Percentiles rank a stretch among this genome's conserved stretches.
These are phyloP conservation scores for Begonia peltatifolia DNA, from an alignment of 306 rosid genomes.

Conservation along the genomic window DNA sequence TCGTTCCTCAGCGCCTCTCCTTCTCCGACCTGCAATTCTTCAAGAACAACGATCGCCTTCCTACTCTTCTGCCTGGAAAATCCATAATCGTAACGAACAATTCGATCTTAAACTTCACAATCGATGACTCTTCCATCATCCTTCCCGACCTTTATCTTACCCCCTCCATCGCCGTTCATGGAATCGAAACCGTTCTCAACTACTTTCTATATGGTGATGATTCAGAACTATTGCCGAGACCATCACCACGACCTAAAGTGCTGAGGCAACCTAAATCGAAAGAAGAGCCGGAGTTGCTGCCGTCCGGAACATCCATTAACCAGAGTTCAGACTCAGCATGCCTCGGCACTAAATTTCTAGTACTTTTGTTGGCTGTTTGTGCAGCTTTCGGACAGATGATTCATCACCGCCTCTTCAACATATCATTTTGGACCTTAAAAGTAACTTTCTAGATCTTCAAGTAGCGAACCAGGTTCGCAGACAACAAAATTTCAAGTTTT, in stretches of 20 bases:
- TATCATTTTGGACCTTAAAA: too few species aligned
- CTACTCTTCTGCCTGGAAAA: slow-evolving; percentile 51
- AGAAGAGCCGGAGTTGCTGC: not conserved
- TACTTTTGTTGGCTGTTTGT: slow-evolving; percentile 17
- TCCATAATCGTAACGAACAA: slow-evolving; percentile 36
- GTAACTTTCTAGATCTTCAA: too few species aligned
- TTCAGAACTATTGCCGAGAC: not conserved
- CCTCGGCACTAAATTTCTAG: slow-evolving; percentile 15
- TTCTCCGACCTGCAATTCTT: slow-evolving; percentile 54
- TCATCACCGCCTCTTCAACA: too few species aligned
- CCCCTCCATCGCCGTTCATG: slow-evolving; percentile 38
- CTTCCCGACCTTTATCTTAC: slow-evolving; percentile 41
- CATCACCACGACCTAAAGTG: not conserved
- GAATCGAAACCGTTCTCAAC: slow-evolving; percentile 25
- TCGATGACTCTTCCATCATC: slow-evolving; percentile 24
- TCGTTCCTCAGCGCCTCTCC: slow-evolving; percentile 57
- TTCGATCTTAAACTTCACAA: slow-evolving; percentile 33
- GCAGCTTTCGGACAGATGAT: slow-evolving; percentile 13
- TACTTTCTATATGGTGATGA: slow-evolving; percentile 30
- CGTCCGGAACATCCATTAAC: not conserved
- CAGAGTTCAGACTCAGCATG: slow-evolving; percentile 9
- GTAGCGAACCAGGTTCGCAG: too few species aligned
- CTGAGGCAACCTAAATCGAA: not conserved
- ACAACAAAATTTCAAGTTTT: too few species aligned
- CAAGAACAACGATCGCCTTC: slow-evolving; percentile 30